Base-by-base conservation (phyloP, 192 early-diverging fungal genomes). In the Umbelopsis sp. region DNA sequence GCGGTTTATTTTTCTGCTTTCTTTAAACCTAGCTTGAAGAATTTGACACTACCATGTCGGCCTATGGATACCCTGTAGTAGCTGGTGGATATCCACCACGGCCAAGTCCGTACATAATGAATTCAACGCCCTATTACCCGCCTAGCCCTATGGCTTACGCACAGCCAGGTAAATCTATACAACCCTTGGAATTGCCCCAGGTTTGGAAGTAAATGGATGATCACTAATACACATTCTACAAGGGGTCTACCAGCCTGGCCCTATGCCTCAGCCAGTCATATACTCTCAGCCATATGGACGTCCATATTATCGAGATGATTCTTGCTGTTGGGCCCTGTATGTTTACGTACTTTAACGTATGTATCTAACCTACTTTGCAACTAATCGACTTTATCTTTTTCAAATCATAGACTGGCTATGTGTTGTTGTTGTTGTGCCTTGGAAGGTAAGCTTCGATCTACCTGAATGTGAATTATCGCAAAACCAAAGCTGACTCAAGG, bases 11-110 rank as follows among this genome's bases (percentile, higher is more conserved):
- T 27, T 10, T 27, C 13, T 55, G 37, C 37, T 41, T 41, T 4
- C 37, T 41, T 30, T 41, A 1, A 41, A 6, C 37, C 5, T 41
- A 4, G 37, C 37, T 6, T 41, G 6, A 10, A 10, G 6, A 41
- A 41, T 10, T 41, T 41, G 37, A 41, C 37, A 41, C 10, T 41
- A 41, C 37, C 25, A 55, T 55, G 52, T 13, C 52, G 23, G 22
- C 52, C 7, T 55, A 55, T 55, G 52, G 52, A 55, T 55, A 55
- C 52, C 52, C 52, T 12, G 20, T 55, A 25, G 23, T 55, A 25
- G 22, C 52, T 55, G 52, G 10, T 55, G 52, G 22, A 21, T 55
- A 55, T 27, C 52, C 52, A 27, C 52, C 52, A 55, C 52, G 52
- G 22, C 52, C 52, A 12, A 55, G 10, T 11, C 52, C 52, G 6